Conservation (phyloP, 2,329 filamentous ascomycete genomes). For the Fusarium bulbicola region DNA sequence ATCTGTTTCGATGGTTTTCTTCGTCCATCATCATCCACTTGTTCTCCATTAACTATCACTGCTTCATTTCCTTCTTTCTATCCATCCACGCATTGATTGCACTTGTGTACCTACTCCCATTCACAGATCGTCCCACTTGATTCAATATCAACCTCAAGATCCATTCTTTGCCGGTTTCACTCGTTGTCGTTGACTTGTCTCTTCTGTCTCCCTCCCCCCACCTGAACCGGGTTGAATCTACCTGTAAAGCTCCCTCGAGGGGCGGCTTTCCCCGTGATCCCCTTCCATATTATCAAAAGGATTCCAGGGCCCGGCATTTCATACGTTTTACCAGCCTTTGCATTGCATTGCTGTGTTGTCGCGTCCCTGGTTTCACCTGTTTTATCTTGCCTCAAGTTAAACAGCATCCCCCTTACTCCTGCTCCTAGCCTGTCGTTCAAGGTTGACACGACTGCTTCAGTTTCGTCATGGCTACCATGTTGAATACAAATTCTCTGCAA, state of each 20-base stretch:
- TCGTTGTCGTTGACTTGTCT: constrained; percentile 2
- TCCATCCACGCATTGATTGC: constrained; percentile 4
- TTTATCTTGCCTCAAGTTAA: constrained; percentile 38
- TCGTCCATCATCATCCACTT: background rate
- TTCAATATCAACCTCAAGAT: constrained; percentile 14
- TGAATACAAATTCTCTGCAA: constrained; percentile 37
- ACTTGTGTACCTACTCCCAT: background rate
- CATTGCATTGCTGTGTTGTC: constrained; percentile 28
- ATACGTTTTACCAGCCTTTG: constrained; percentile 26
- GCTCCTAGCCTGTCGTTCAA: constrained; percentile 12
- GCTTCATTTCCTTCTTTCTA: background rate
- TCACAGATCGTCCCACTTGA: constrained; percentile 18
- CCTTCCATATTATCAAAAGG: constrained; percentile 29
- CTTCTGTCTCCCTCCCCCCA: constrained; percentile 30
- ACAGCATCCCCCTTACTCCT: constrained; percentile 19
- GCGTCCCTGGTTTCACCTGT: constrained; percentile 40
- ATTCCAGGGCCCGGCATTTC: constrained; percentile 35
- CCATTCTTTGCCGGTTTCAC: constrained; percentile 32
- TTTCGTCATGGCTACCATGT: constrained; percentile 38
- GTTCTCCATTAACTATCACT: background rate
- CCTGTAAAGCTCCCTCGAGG: constrained; percentile 34
- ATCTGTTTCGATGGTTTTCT: background rate
- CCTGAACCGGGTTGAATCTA: constrained; percentile 1
- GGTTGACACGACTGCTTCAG: constrained; percentile 26
- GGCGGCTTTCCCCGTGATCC: constrained; percentile 23